phyloP scores from a whole-genome alignment of 2,329 filamentous ascomycete genomes.

The Cladosporium colombiae region DNA sequence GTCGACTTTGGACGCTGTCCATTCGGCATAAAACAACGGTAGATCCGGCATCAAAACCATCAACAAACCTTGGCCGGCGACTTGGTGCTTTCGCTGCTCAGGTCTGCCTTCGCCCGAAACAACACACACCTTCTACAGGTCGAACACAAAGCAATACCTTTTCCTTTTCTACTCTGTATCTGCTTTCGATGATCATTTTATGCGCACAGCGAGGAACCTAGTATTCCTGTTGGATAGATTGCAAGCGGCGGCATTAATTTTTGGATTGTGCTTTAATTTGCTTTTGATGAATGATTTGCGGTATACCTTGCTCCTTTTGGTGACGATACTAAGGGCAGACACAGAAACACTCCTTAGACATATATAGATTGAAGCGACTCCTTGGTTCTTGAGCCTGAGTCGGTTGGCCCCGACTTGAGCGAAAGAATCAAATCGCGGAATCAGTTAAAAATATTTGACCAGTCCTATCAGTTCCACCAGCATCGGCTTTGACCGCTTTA shows the following conservation, averaged over 20 bases:
- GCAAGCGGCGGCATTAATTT: slow-evolving; percentile 14
- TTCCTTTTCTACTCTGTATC: slow-evolving; percentile 8
- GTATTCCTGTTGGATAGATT: slow-evolving; percentile 9
- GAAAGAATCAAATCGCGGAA: background rate
- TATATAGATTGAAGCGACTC: background rate
- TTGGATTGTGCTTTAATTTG: background rate
- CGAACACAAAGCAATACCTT: slow-evolving; percentile 9
- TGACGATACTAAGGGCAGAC: background rate
- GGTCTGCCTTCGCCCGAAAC: slow-evolving; percentile 5
- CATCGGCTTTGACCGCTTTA: too few species aligned
- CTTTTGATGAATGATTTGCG: background rate
- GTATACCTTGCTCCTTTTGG: background rate
- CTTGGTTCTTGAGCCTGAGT: background rate
- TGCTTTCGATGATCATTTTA: slow-evolving; percentile 6
- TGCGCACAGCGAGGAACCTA: slow-evolving; percentile 1
- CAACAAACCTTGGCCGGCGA: slow-evolving; percentile 20
- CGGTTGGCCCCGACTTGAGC: slow-evolving; percentile 1
- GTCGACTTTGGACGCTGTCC: slow-evolving; percentile 20
- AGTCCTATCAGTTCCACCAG: too few species aligned
- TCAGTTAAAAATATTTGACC: background rate
- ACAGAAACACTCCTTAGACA: background rate
- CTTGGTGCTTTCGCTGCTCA: slow-evolving; percentile 17
- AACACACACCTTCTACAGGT: slow-evolving; percentile 7
- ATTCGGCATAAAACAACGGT: background rate
- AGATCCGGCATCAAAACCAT: slow-evolving; percentile 11